These are phyloP conservation scores for Pseudognaphalium luteoalbum DNA, from an alignment of 129 eudicot genomes.

Conservation along the genomic window DNA sequence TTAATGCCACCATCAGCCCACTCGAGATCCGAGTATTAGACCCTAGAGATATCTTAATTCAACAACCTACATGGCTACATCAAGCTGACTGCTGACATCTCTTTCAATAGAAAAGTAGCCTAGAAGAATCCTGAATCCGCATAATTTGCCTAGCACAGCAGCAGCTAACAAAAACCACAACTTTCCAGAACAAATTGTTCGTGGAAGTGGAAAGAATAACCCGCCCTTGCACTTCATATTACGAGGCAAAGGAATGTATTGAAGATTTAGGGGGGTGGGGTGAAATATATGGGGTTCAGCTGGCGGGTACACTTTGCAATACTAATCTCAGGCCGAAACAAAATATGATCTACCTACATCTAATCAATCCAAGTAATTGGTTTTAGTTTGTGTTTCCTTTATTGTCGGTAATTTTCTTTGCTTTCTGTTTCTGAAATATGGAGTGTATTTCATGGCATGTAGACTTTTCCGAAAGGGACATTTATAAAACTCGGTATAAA, in stretches of 20 bases:
- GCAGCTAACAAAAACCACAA: neutral
- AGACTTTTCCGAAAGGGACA: neutral
- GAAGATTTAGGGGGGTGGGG: neutral
- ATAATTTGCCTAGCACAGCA: neutral
- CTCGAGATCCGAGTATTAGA: neutral
- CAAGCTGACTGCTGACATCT: neutral
- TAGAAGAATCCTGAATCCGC: neutral
- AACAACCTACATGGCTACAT: neutral
- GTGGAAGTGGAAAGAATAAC: neutral
- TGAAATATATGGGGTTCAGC: neutral
- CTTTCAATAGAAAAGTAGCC: neutral
- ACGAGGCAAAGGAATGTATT: neutral
- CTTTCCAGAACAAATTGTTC: neutral
- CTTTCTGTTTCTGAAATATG: neutral
- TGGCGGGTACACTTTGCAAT: neutral
- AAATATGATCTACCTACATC: neutral
- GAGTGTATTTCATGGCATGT: neutral
- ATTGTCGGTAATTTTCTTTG: neutral
- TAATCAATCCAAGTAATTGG: neutral
- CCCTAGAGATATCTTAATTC: too few relatives aligned
- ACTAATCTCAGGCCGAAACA: neutral
- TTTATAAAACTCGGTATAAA: slow-evolving; percentile 2
- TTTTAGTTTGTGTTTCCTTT: neutral
- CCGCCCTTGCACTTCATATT: neutral
- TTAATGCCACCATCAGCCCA: neutral